Evolutionary conservation across 31 red algal species (phyloP), one percentile per base, ranked within the genome.

Genomic region (Porphyra umbilicalis): DNA sequence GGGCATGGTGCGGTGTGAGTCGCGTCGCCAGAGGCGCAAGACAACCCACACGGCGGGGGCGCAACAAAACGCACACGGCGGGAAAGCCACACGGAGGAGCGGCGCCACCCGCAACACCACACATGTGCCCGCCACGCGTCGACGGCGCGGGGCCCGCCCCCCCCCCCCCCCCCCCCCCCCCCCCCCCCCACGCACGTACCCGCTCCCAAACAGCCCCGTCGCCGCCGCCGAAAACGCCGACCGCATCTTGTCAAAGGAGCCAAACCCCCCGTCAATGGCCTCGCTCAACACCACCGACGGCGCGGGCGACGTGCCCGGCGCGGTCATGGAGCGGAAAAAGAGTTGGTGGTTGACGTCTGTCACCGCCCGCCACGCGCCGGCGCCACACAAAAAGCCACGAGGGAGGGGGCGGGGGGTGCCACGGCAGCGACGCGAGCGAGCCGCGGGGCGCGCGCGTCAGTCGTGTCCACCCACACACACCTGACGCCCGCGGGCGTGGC

Each of bases 201-300:
- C 83, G 44, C 36, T 40, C 18, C 83, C 83, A 39, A 85, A 85
- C 35, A 81, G 79, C 34, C 36, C 76, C 34, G 44, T 35, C 36
- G 78, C 36, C 34, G 79, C 79, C 35, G 36, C n/a, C 33, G 83
- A 83, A 81, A 85, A 85, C 36, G 32, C 79, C 33, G 76, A 1
- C 10, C 44, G 36, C 20, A 85, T 32, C 34, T 29, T 29, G 33
- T 38, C 79, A 39, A 85, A 85, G 2, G 77, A 40, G 76, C 79
- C 78, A 37, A 85, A 85, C 1, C 25, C n/a, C 9, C 35, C 35
- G 30, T n/a, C 40, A 42, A 85, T 85, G 9, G 29, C 83, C 34
- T 79, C 79, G 78, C 10, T n/a, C 35, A 85, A 13, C 35, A 36
- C 79, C 34, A 35, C 83, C 35, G 20, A 78, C 20, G 77, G 83